phyloP scores from a whole-genome alignment of 495 filamentous ascomycete species.

The Aspergillus egyptiacus region DNA sequence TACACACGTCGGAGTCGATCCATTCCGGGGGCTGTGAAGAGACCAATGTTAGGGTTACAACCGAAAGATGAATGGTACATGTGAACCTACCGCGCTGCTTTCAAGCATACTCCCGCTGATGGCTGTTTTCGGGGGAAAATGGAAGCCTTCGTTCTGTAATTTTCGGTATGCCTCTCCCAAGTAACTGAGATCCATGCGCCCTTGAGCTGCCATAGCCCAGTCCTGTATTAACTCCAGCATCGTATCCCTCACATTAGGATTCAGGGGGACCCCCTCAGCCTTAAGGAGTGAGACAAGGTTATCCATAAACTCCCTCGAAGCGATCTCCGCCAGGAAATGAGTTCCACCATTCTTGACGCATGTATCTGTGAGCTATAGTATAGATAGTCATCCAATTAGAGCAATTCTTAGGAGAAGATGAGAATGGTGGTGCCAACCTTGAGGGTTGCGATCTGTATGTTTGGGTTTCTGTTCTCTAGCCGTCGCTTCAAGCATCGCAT shows the following conservation, averaged over 20 bases:
- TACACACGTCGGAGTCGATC: slow-evolving; percentile 96
- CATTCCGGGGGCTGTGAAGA: slow-evolving; percentile 79
- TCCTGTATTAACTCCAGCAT: slow-evolving; percentile 89
- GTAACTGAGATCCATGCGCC: slow-evolving; percentile 75
- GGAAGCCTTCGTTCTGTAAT: slow-evolving; percentile 76
- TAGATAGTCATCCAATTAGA: slow-evolving; percentile 3
- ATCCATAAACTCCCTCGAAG: slow-evolving; percentile 97
- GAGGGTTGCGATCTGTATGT: slow-evolving; percentile 85
- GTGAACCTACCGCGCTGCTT: slow-evolving; percentile 76
- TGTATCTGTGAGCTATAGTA: slow-evolving; percentile 79
- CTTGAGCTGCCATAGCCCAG: slow-evolving; percentile 88
- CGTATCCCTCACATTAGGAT: slow-evolving; percentile 78
- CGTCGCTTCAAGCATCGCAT: slow-evolving; percentile 93
- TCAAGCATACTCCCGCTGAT: slow-evolving; percentile 94
- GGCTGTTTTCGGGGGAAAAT: slow-evolving; percentile 81
- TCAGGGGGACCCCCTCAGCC: slow-evolving; percentile 67
- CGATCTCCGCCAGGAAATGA: slow-evolving; percentile 94
- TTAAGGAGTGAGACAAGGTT: slow-evolving; percentile 87
- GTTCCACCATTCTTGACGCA: slow-evolving; percentile 97
- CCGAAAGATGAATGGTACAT: neutral
- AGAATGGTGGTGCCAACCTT: slow-evolving; percentile 51
- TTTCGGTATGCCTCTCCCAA: slow-evolving; percentile 79
- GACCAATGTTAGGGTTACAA: neutral
- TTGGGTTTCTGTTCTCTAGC: slow-evolving; percentile 94
- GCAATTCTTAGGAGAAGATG: neutral